Evolutionary conservation across 1,284 basidiomycete genomes (phyloP).

Genomic region (Heterobasidion irregulare): DNA sequence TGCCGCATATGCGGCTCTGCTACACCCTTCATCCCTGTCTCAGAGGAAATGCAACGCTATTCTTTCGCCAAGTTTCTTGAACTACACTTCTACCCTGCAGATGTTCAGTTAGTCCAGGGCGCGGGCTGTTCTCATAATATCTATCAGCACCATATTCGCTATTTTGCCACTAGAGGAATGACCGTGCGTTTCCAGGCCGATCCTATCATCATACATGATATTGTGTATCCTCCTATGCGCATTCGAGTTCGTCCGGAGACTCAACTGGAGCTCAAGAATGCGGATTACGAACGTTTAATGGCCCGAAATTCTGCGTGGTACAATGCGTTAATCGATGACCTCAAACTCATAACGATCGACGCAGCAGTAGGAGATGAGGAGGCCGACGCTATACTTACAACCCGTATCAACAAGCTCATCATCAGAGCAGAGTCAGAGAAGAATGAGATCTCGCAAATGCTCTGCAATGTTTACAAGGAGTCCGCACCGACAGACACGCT

Average conservation of each 20-base stretch:
- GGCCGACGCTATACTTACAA: slow-evolving; percentile 48
- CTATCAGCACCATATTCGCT: slow-evolving; percentile 89
- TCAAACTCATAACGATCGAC: slow-evolving; percentile 68
- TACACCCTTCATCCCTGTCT: slow-evolving; percentile 86
- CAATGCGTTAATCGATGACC: slow-evolving; percentile 59
- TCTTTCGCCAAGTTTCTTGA: slow-evolving; percentile 94
- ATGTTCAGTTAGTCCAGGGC: slow-evolving; percentile 74
- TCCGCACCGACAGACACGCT: slow-evolving; percentile 81
- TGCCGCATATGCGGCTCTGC: slow-evolving; percentile 78
- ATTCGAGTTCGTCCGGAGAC: slow-evolving; percentile 82
- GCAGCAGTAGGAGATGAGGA: slow-evolving; percentile 72
- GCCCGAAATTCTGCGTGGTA: slow-evolving; percentile 70
- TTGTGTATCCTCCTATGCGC: slow-evolving; percentile 84
- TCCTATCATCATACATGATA: slow-evolving; percentile 75
- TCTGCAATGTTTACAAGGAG: slow-evolving; percentile 78
- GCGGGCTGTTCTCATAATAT: slow-evolving; percentile 92
- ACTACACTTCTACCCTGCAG: slow-evolving; percentile 85
- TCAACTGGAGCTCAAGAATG: slow-evolving; percentile 84
- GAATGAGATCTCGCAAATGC: slow-evolving; percentile 65
- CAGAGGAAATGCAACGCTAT: slow-evolving; percentile 89
- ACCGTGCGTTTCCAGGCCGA: slow-evolving; percentile 91
- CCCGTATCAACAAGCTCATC: slow-evolving; percentile 62
- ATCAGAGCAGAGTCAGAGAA: slow-evolving; percentile 67
- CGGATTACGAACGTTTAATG: slow-evolving; percentile 77
- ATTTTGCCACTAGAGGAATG: slow-evolving; percentile 80